phyloP scores from a whole-genome alignment of 202 grass and related monocot genomes.

The Panicum virgatum region DNA sequence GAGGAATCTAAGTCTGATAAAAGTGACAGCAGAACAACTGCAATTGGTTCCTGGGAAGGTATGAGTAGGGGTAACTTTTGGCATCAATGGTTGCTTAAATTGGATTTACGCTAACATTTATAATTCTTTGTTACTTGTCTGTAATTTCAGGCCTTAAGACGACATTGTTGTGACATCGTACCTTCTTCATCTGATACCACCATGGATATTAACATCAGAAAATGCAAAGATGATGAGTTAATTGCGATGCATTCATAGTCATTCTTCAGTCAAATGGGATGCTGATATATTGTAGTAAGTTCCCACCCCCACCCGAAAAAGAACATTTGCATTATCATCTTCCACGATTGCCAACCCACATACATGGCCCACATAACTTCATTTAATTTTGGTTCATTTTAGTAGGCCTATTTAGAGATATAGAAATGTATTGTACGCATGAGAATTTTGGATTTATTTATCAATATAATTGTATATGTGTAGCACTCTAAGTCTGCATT shows the following conservation, averaged over 20 bases:
- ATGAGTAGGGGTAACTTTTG: constrained; percentile 21
- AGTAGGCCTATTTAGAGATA: background rate
- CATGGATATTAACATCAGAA: constrained; percentile 76
- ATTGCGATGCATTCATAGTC: constrained; percentile 71
- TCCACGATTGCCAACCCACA: background rate
- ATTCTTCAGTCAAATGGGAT: constrained; percentile 9
- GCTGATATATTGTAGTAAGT: constrained; percentile 26
- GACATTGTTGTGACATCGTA: constrained; percentile 77
- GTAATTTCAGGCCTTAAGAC: constrained; percentile 60
- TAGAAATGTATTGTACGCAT: background rate
- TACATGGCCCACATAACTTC: background rate
- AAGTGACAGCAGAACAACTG: constrained; percentile 49
- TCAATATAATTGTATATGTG: too few relatives aligned
- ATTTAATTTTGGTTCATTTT: constrained; percentile 19
- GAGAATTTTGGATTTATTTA: too few relatives aligned
- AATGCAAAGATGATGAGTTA: constrained; percentile 85
- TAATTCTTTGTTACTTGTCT: background rate
- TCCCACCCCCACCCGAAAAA: background rate
- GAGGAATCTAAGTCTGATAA: constrained; percentile 53
- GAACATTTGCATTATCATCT: background rate
- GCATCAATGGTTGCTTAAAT: background rate
- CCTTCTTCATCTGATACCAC: constrained; percentile 56
- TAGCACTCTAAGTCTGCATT: too few relatives aligned
- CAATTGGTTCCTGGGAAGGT: constrained; percentile 65
- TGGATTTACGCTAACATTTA: constrained; percentile 18